Conservation (phyloP, 768 basidiomycete species). For the Mycena rosella region DNA sequence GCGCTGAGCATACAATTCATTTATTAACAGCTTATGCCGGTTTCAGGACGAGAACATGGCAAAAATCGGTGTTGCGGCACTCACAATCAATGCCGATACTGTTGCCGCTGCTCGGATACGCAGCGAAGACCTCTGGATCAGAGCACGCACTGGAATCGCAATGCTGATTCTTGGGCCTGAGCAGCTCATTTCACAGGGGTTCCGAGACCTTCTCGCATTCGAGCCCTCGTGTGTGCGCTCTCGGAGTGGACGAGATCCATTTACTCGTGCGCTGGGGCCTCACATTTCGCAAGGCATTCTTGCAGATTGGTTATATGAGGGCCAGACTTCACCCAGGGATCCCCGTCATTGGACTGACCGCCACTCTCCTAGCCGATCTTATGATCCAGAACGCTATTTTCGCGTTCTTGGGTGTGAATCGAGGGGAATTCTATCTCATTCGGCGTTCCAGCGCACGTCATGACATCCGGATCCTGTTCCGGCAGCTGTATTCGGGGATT, state of each 20-base stretch:
- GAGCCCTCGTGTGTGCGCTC: conserved; percentile 38
- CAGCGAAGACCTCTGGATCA: conserved; percentile 12
- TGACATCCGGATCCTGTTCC: conserved; percentile 43
- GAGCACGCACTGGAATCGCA: neutral
- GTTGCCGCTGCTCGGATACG: conserved; percentile 24
- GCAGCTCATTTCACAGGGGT: conserved; percentile 29
- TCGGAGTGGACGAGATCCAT: conserved; percentile 46
- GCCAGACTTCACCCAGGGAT: conserved; percentile 28
- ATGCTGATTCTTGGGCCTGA: conserved; percentile 41
- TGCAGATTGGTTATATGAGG: conserved; percentile 40
- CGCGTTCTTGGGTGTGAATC: too few relatives aligned
- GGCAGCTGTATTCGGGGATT: conserved; percentile 34
- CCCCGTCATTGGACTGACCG: conserved; percentile 37
- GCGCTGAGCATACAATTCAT: neutral
- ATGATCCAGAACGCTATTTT: conserved; percentile 15
- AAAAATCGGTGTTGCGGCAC: conserved; percentile 34
- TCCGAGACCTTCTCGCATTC: conserved; percentile 33
- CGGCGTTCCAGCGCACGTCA: conserved; percentile 42
- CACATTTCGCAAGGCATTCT: conserved; percentile 39
- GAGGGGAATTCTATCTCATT: conserved; percentile 38
- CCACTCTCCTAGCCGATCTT: conserved; percentile 37
- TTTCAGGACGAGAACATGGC: conserved; percentile 11
- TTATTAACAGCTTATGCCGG: neutral
- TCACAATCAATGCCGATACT: conserved; percentile 40
- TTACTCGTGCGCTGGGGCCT: conserved; percentile 43